Percentiles rank a stretch among this genome's conserved stretches.
Evolutionary conservation across 352 stramenopile genomes (phyloP).

Genomic region (Pythium grandisporangium): DNA sequence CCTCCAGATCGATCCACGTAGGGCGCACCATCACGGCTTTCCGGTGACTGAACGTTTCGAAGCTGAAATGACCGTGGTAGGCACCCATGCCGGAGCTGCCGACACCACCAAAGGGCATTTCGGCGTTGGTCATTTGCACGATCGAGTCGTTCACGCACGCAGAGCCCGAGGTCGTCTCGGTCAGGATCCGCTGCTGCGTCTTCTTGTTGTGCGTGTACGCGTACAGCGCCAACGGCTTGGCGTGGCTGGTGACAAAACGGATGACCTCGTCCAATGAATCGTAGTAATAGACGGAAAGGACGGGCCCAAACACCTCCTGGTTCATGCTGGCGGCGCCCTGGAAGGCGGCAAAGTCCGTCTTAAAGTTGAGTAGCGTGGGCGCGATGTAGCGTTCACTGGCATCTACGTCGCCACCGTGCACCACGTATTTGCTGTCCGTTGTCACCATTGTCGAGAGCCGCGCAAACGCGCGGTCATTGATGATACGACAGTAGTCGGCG

Average conservation of each 20-base stretch:
- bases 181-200: constrained; percentile 15
- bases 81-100: constrained; percentile 40
- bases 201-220: constrained; percentile 19
- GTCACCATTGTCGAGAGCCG: constrained; percentile 49
- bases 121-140: constrained; percentile 30
- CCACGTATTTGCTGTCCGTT: constrained; percentile 40
- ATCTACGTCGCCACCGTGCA: constrained; percentile 50
- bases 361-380: constrained; percentile 87
- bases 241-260: constrained; percentile 9
- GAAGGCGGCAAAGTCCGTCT: constrained; percentile 44
- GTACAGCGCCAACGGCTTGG: constrained; percentile 43
- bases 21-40: constrained; percentile 51
- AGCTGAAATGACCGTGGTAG: constrained; percentile 50
- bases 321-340: constrained; percentile 58
- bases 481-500: constrained; percentile 46
- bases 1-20: constrained; percentile 35
- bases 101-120: constrained; percentile 63
- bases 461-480: constrained; percentile 47
- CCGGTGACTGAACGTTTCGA: constrained; percentile 38
- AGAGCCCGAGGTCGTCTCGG: constrained; percentile 23
- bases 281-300: constrained; percentile 73
- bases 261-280: constrained; percentile 8
- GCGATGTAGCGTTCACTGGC: constrained; percentile 67
- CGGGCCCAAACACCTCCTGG: constrained; percentile 93
- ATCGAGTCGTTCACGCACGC: constrained; percentile 57